phyloP scores from a whole-genome alignment of 73 alveolate species.

The Paramecium bursaria region DNA sequence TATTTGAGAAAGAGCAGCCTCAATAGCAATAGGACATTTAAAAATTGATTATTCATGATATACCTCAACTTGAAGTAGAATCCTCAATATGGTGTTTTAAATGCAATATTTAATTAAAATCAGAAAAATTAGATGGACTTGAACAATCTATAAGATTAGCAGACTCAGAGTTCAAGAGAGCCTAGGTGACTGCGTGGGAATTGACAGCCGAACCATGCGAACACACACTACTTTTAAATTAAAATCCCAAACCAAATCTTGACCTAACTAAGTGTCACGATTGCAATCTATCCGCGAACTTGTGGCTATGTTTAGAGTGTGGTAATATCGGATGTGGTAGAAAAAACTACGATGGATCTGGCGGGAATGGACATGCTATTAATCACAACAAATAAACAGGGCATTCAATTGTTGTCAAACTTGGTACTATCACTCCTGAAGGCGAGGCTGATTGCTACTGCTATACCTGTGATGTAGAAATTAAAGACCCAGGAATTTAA shows the following conservation, averaged over 20 bases:
- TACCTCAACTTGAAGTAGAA: slow-evolving; percentile 86
- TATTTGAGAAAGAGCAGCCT: slow-evolving; percentile 75
- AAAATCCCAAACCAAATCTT: slow-evolving; percentile 86
- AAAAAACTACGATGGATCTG: slow-evolving; percentile 93
- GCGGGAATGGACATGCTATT: slow-evolving; percentile 98
- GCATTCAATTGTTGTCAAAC: slow-evolving; percentile 97
- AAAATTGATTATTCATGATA: slow-evolving; percentile 91
- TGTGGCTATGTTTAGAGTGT: slow-evolving; percentile 98
- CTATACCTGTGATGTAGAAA: slow-evolving; percentile 97
- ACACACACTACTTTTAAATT: slow-evolving; percentile 92
- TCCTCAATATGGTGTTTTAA: slow-evolving; percentile 61
- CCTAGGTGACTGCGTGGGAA: slow-evolving; percentile 96
- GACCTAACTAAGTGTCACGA: slow-evolving; percentile 91
- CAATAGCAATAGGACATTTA: slow-evolving; percentile 78
- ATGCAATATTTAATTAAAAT: not conserved
- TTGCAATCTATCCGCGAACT: slow-evolving; percentile 94
- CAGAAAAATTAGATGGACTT: slow-evolving; percentile 77
- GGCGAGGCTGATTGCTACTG: slow-evolving; percentile 98
- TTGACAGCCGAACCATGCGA: slow-evolving; percentile 92
- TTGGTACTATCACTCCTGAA: slow-evolving; percentile 99
- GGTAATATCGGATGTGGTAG: slow-evolving; percentile 99
- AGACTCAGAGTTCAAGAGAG: slow-evolving; percentile 89
- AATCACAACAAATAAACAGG: slow-evolving; percentile 84
- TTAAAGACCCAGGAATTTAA: slow-evolving; percentile 84
- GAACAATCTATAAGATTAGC: slow-evolving; percentile 85